Conservation (phyloP, 1,284 basidiomycete genomes). For the Cystobasidium slooffiae region DNA sequence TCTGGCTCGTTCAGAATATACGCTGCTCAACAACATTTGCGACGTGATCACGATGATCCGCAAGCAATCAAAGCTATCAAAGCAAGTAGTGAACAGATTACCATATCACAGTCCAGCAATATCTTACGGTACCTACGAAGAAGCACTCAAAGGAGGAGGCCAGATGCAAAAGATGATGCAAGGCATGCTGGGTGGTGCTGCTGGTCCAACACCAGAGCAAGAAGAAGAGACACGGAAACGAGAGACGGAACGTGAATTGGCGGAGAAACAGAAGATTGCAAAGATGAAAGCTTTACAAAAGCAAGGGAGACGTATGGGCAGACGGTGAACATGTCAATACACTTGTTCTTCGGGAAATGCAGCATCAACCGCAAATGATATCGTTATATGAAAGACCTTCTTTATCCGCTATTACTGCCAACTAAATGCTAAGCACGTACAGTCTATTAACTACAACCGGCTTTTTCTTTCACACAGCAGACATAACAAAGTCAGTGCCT, state of each 20-base stretch:
- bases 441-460: slow-evolving; percentile 6
- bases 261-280: slow-evolving; percentile 41
- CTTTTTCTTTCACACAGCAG: slow-evolving; percentile 6
- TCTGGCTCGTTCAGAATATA: slow-evolving; percentile 15
- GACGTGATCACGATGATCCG: slow-evolving; percentile 27
- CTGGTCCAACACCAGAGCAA: slow-evolving; percentile 15
- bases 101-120: slow-evolving; percentile 43
- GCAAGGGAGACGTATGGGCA: slow-evolving; percentile 40
- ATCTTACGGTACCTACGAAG: slow-evolving; percentile 35
- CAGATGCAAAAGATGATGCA: slow-evolving; percentile 44
- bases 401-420: not conserved
- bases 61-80: slow-evolving; percentile 14
- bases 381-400: not conserved
- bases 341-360: not conserved
- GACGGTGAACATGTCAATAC: slow-evolving; percentile 12
- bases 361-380: not conserved
- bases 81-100: slow-evolving; percentile 10
- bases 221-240: slow-evolving; percentile 37
- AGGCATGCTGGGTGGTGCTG: slow-evolving; percentile 39
- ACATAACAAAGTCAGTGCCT: not conserved
- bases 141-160: slow-evolving; percentile 40
- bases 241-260: slow-evolving; percentile 31
- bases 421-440: not conserved
- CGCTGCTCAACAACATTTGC: slow-evolving; percentile 31
- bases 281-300: slow-evolving; percentile 42